Percentiles rank a stretch among this genome's conserved stretches.
Evolutionary conservation across 106 monocot species (phyloP).

Genomic region (Gastrodia elata): DNA sequence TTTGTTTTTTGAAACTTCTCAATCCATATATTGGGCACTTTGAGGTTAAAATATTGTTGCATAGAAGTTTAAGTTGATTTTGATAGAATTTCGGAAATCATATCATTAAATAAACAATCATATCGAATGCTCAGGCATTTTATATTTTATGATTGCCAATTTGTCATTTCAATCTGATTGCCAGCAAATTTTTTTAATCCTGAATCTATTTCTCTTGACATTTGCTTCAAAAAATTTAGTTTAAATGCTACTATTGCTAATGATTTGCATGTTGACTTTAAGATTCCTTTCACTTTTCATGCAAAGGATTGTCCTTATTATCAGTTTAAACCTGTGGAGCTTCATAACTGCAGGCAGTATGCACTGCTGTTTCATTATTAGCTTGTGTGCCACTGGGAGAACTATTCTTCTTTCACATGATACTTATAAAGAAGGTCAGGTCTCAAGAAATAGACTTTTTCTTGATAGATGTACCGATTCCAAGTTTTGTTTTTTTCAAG

Average conservation of each 20-base stretch:
- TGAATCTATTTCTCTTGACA: background rate
- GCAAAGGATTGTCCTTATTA: too few relatives aligned
- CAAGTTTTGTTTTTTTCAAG: constrained; percentile 3
- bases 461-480: background rate
- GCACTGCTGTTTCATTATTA: constrained; percentile 64
- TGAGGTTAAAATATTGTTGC: too few relatives aligned
- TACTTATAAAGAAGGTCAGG: constrained; percentile 87
- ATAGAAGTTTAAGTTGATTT: too few relatives aligned
- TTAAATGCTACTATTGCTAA: background rate
- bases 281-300: background rate
- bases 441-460: background rate
- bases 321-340: background rate
- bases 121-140: too few relatives aligned
- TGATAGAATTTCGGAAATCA: too few relatives aligned
- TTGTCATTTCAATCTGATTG: background rate
- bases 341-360: constrained; percentile 52
- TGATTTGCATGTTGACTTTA: background rate
- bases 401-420: constrained; percentile 97
- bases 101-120: too few relatives aligned
- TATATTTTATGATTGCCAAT: background rate
- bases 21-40: too few relatives aligned
- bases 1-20: too few relatives aligned
- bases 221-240: background rate
- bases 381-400: constrained; percentile 88
- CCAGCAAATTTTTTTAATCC: background rate